Percentiles rank a stretch among this genome's conserved stretches.
Conservation (phyloP, 306 rosid species). For the Cicer arietinum region DNA sequence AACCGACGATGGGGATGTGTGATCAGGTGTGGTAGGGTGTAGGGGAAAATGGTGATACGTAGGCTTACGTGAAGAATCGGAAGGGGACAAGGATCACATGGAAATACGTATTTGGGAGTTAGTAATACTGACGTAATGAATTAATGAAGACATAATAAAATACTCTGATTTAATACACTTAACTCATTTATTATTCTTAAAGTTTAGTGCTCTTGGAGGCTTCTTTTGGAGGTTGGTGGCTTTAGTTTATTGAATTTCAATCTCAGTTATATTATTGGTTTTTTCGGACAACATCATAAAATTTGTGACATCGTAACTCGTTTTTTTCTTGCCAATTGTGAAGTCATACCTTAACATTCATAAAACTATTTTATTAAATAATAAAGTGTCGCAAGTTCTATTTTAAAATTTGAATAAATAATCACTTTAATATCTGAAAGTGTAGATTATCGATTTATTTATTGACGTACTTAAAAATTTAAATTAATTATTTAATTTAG, state of each 20-base stretch:
- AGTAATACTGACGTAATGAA: slow-evolving; percentile 30
- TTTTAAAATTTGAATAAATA: too few relatives aligned
- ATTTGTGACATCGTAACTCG: neutral
- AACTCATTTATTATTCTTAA: slow-evolving; percentile 10
- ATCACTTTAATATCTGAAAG: too few relatives aligned
- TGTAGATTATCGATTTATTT: too few relatives aligned
- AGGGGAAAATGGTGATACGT: neutral
- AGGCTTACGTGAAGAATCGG: slow-evolving; percentile 40
- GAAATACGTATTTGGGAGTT: slow-evolving; percentile 28
- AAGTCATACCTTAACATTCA: too few relatives aligned
- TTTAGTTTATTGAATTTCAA: slow-evolving; percentile 20
- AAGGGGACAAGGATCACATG: slow-evolving; percentile 56
- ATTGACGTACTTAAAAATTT: too few relatives aligned
- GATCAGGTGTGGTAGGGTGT: slow-evolving; percentile 43
- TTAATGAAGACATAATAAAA: slow-evolving; percentile 27
- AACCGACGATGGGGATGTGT: neutral
- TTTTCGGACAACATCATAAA: slow-evolving; percentile 7
- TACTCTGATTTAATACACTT: slow-evolving; percentile 13
- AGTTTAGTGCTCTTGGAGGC: slow-evolving; percentile 5
- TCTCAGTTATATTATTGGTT: neutral
- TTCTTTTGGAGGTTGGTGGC: too few relatives aligned
- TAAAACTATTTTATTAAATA: too few relatives aligned
- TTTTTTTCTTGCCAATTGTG: too few relatives aligned
- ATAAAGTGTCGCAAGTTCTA: too few relatives aligned
- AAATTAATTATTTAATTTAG: too few relatives aligned